Evolutionary conservation across 108 stramenopile species (phyloP).

Genomic region (Conticribra weissflogii): DNA sequence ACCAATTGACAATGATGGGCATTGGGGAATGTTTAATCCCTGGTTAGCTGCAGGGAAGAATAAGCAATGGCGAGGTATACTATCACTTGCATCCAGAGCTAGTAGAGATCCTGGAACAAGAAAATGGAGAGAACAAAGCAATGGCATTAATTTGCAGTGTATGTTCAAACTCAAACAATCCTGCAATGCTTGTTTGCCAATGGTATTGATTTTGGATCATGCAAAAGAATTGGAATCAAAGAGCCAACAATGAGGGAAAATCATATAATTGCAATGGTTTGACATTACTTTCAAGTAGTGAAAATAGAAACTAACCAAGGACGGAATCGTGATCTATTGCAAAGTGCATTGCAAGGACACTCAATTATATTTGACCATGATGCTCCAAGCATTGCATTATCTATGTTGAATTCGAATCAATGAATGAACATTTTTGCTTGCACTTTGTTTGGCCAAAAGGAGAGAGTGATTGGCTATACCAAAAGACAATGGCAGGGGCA

Average conservation of each 20-base stretch:
- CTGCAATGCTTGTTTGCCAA: too few relatives aligned
- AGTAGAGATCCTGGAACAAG: too few relatives aligned
- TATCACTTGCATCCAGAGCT: too few relatives aligned
- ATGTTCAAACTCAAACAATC: too few relatives aligned
- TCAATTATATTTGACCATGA: slow-evolving; percentile 23
- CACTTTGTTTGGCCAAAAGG: slow-evolving; percentile 22
- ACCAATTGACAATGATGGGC: too few relatives aligned
- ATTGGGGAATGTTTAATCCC: too few relatives aligned
- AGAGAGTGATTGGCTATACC: slow-evolving; percentile 7
- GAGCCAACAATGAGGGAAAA: slow-evolving; percentile 4
- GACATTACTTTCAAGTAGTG: slow-evolving; percentile 11
- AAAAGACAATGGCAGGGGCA: slow-evolving; percentile 7
- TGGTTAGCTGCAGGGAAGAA: too few relatives aligned
- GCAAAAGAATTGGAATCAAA: slow-evolving; percentile 4
- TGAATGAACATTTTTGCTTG: slow-evolving; percentile 10
- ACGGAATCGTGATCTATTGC: slow-evolving; percentile 14
- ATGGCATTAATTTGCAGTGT: too few relatives aligned
- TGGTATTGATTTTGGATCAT: slow-evolving; percentile 17
- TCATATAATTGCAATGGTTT: slow-evolving; percentile 10
- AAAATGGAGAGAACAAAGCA: too few relatives aligned
- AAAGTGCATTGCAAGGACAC: slow-evolving; percentile 12
- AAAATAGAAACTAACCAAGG: slow-evolving; percentile 19
- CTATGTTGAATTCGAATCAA: not conserved
- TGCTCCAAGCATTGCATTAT: slow-evolving; percentile 2
- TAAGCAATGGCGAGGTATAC: too few relatives aligned